Evolutionary conservation across 768 basidiomycete species (phyloP), one percentile per base, ranked within the genome.

Genomic region (Auricularia cornea): DNA sequence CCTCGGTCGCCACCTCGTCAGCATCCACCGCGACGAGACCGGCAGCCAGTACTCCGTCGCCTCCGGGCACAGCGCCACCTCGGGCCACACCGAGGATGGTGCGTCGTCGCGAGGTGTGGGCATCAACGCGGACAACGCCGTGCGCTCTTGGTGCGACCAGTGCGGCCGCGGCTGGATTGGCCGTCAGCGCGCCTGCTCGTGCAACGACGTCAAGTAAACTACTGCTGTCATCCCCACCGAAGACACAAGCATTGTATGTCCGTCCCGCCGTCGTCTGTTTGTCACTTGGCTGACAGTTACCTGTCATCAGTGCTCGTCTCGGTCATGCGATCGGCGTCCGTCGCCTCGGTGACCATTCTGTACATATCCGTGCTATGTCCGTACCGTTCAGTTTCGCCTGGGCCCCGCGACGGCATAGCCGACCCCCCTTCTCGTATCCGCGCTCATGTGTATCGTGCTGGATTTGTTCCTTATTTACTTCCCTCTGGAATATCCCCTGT

Each of bases 1-100:
- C 70, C 78, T 98, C 8, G 92, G 92, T 14, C 88, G 94, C 48
- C 94, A 98, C 73, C 81, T 91, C 61, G 83, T 90, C 59, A 89
- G 88, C 65, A 93, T 94, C 63, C 92, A 94, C 68, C 86, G 87
- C 40, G 87, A 87, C 66, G 88, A 88, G 33, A 76, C 80, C 0
- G 61, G 61, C 14, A 56, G 51, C 48, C 28, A 48, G 29, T 62
- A 62, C 48, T 62, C 61, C 44, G 60, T 57, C 6, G 71, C 82
- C n/a, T 70, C 76, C 63, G 56, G 64, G 51, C 18, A 29, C 31
- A 52, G 57, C 32, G 29, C 62, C 4, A n/a, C 31, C 40, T 33
- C 71, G 77, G 52, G 69, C 67, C 8, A 76, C 80, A 20, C 75
- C 79, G 12, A 73, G 79, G 35, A 76, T 79, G 0, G 66, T 71